Percentiles rank a stretch among this genome's conserved stretches.
phyloP scores from a whole-genome alignment of 257 asterid genomes.

The Capsicum chinense region DNA sequence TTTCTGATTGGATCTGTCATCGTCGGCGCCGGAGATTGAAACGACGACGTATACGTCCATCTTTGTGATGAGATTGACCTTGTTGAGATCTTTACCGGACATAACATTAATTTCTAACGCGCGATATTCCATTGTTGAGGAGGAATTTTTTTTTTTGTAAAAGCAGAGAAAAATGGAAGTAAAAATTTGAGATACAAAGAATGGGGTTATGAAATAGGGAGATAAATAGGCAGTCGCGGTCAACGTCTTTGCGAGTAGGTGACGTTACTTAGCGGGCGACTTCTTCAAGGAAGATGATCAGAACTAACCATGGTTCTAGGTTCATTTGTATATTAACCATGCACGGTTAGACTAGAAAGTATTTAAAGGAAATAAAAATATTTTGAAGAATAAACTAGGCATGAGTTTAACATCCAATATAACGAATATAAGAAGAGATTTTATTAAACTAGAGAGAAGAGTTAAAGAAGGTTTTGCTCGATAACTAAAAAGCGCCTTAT shows the following conservation, averaged over 20 bases:
- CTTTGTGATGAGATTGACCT: constrained; percentile 56
- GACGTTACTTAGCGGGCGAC: not conserved
- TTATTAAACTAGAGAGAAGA: too few relatives aligned
- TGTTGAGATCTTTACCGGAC: constrained; percentile 62
- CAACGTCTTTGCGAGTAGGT: not conserved
- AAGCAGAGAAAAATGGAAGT: not conserved
- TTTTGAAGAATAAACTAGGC: too few relatives aligned
- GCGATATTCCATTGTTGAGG: constrained; percentile 51
- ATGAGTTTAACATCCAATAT: too few relatives aligned
- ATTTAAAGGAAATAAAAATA: too few relatives aligned
- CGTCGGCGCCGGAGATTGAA: constrained; percentile 58
- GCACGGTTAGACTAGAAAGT: not conserved
- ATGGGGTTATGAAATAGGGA: not conserved
- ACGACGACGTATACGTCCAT: constrained; percentile 73
- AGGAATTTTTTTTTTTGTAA: not conserved
- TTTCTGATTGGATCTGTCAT: constrained; percentile 45
- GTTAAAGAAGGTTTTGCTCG: too few relatives aligned
- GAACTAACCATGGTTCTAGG: constrained; percentile 32
- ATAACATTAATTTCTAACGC: constrained; percentile 57
- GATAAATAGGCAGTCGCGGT: not conserved
- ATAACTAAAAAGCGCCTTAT: too few relatives aligned
- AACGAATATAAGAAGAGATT: too few relatives aligned
- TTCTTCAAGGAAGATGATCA: constrained; percentile 5
- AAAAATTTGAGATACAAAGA: not conserved
- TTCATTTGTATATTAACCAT: not conserved